Percentiles rank a stretch among this genome's conserved stretches.
These are phyloP conservation scores for Ramichloridium luteum DNA, from an alignment of 2,329 filamentous ascomycete species.

Conservation along the genomic window DNA sequence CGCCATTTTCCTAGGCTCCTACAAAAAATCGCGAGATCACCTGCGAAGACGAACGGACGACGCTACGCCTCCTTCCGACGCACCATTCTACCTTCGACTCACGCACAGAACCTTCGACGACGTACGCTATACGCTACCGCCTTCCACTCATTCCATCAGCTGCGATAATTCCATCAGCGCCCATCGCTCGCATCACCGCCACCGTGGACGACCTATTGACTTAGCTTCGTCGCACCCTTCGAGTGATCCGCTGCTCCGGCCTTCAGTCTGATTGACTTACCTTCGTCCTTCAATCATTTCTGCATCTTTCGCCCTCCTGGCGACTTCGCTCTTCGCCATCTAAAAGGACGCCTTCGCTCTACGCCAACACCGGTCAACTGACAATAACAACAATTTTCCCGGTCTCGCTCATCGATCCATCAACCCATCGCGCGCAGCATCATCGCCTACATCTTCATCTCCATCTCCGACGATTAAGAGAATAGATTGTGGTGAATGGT, in stretches of 20 bases:
- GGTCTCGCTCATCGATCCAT: slow-evolving; percentile 2
- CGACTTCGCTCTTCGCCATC: slow-evolving; percentile 2
- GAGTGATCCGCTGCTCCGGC: slow-evolving; percentile 2
- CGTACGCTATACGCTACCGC: neutral
- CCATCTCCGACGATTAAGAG: slow-evolving; percentile 13
- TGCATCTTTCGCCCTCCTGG: slow-evolving; percentile 4
- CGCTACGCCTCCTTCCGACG: too few relatives aligned
- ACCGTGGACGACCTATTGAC: slow-evolving; percentile 24
- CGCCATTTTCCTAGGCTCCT: neutral
- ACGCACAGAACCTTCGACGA: too few relatives aligned
- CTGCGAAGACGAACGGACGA: too few relatives aligned
- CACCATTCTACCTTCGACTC: too few relatives aligned
- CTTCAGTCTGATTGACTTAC: slow-evolving; percentile 4
- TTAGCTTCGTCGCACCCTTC: slow-evolving; percentile 19
- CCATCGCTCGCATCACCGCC: too few relatives aligned
- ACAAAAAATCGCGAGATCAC: too few relatives aligned
- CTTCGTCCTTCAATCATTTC: slow-evolving; percentile 3
- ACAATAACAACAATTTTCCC: slow-evolving; percentile 6
- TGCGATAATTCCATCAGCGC: neutral
- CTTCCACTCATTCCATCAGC: neutral
- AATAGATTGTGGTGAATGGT: slow-evolving; percentile 11
- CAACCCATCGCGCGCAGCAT: slow-evolving; percentile 4
- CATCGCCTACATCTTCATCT: slow-evolving; percentile 7
- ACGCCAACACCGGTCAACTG: slow-evolving; percentile 2
- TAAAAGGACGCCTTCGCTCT: slow-evolving; percentile 2